phyloP scores from a whole-genome alignment of 345 rosid genomes.

The Boechera retrofracta region DNA sequence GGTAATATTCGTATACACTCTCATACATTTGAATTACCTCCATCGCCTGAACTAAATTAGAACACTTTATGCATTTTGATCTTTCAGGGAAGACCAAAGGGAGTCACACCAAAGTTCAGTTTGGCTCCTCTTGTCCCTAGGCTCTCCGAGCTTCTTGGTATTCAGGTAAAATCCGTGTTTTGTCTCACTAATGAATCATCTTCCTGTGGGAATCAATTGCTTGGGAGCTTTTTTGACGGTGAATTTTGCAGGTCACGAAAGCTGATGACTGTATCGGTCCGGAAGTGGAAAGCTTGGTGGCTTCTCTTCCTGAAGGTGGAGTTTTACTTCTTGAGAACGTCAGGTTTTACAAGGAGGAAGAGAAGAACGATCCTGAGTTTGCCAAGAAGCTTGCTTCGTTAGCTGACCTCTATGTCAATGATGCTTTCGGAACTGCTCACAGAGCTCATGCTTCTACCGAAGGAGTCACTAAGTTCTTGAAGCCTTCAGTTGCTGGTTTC shows the following conservation, averaged over 20 bases:
- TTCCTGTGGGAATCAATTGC: not conserved
- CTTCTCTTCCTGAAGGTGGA: constrained; percentile 71
- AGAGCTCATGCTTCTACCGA: constrained; percentile 97
- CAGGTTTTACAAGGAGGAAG: constrained; percentile 93
- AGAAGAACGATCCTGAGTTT: constrained; percentile 92
- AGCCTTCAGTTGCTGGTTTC: constrained; percentile 96
- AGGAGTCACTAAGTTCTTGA: constrained; percentile 82
- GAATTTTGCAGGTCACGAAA: constrained; percentile 66
- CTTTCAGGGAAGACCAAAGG: constrained; percentile 95
- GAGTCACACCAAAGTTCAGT: constrained; percentile 92
- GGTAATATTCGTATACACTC: constrained; percentile 43
- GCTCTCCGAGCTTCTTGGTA: constrained; percentile 83
- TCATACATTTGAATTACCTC: not conserved
- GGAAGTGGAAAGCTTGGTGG: constrained; percentile 77
- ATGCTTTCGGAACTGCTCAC: constrained; percentile 94
- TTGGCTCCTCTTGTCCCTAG: constrained; percentile 94
- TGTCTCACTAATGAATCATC: not conserved
- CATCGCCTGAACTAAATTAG: not conserved
- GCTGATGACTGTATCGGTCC: constrained; percentile 83
- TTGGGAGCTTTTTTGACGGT: not conserved
- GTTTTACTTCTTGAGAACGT: constrained; percentile 90
- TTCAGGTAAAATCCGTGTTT: constrained; percentile 44
- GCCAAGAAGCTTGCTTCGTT: constrained; percentile 94
- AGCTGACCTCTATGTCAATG: constrained; percentile 86
- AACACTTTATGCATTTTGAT: not conserved